phyloP scores from a whole-genome alignment of 768 basidiomycete species.

The Termitomyces sp. region DNA sequence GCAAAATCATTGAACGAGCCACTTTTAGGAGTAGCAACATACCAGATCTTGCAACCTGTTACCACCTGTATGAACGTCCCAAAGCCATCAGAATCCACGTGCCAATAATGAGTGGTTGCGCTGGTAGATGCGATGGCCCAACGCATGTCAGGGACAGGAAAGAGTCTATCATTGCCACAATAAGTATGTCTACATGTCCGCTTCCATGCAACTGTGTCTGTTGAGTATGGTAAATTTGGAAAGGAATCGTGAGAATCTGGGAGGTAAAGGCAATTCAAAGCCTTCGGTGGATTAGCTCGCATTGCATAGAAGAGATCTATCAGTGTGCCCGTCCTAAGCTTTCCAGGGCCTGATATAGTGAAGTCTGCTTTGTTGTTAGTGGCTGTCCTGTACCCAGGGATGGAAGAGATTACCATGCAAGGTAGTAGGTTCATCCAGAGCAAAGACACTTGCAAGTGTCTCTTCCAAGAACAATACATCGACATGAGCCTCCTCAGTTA shows the following conservation, averaged over 20 bases:
- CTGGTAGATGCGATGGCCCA: constrained; percentile 4
- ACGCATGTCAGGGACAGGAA: background rate
- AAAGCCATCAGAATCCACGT: background rate
- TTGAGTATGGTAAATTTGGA: background rate
- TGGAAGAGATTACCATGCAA: too few species aligned
- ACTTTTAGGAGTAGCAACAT: background rate
- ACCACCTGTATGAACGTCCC: background rate
- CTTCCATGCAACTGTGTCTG: background rate
- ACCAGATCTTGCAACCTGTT: background rate
- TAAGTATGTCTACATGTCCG: background rate
- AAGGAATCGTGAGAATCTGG: background rate
- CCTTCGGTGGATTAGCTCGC: background rate
- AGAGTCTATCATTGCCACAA: background rate
- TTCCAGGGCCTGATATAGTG: background rate
- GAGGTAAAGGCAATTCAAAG: background rate
- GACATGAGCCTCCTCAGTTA: too few species aligned
- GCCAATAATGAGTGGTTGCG: background rate
- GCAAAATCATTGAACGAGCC: background rate
- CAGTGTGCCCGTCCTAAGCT: background rate
- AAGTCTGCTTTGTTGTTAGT: background rate
- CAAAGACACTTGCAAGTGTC: too few species aligned
- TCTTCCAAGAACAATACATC: too few species aligned
- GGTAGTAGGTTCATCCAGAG: too few species aligned
- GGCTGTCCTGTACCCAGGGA: too few species aligned
- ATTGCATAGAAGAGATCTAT: background rate